Percentiles rank a stretch among this genome's conserved stretches.
phyloP scores from a whole-genome alignment of 2,329 filamentous ascomycete genomes.

The Pseudogymnoascus sp. region DNA sequence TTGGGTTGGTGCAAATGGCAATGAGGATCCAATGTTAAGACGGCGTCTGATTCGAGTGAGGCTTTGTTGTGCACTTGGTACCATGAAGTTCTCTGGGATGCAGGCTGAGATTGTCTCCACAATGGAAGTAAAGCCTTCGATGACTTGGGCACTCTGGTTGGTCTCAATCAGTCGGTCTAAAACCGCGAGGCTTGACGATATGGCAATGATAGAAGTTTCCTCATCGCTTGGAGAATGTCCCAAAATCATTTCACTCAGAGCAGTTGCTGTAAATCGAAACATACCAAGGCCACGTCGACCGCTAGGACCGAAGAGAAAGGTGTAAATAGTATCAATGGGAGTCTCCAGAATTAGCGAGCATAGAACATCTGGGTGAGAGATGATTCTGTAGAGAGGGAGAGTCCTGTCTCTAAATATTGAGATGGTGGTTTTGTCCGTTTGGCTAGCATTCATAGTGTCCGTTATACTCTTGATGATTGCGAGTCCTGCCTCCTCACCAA shows the following conservation, averaged over 20 bases:
- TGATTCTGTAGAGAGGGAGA: slow-evolving; percentile 33
- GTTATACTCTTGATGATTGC: slow-evolving; percentile 18
- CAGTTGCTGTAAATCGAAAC: slow-evolving; percentile 25
- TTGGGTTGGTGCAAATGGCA: slow-evolving; percentile 16
- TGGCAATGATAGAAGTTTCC: slow-evolving; percentile 15
- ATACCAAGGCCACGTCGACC: slow-evolving; percentile 31
- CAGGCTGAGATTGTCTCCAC: slow-evolving; percentile 20
- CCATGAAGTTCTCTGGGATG: slow-evolving; percentile 17
- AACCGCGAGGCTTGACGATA: slow-evolving; percentile 22
- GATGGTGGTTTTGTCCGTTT: slow-evolving; percentile 13
- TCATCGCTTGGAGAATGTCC: slow-evolving; percentile 14
- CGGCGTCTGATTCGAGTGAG: slow-evolving; percentile 20
- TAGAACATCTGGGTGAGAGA: slow-evolving; percentile 34
- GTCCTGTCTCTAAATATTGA: slow-evolving; percentile 24
- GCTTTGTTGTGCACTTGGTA: slow-evolving; percentile 17
- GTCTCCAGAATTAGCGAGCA: slow-evolving; percentile 35
- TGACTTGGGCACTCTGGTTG: slow-evolving; percentile 30
- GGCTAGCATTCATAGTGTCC: slow-evolving; percentile 15
- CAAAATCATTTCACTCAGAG: slow-evolving; percentile 18
- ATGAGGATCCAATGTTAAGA: slow-evolving; percentile 20
- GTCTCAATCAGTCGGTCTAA: slow-evolving; percentile 27
- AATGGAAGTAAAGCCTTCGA: slow-evolving; percentile 20
- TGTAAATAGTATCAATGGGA: slow-evolving; percentile 35
- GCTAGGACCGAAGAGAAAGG: slow-evolving; percentile 33
- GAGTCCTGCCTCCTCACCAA: slow-evolving; percentile 19